Evolutionary conservation across 2,329 filamentous ascomycete species (phyloP).

Genomic region (Chrysoporthe cubensis): DNA sequence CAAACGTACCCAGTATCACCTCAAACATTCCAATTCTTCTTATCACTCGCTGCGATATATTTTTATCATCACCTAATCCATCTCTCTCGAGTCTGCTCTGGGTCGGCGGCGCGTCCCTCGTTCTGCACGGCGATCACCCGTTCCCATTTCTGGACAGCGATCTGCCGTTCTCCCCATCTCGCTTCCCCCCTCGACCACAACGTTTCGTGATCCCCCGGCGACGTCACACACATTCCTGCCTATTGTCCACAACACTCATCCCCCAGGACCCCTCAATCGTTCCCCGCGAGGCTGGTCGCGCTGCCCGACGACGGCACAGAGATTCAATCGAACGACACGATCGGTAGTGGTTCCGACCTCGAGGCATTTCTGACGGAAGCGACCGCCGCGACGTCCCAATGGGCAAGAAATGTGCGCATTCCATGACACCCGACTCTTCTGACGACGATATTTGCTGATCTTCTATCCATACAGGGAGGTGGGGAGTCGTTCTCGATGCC

Average conservation of each 20-base stretch:
- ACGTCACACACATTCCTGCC: background rate
- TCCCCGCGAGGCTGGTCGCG: background rate
- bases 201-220: background rate
- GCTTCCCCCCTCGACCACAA: background rate
- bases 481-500: constrained; percentile 95
- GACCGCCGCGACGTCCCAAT: constrained; percentile 25
- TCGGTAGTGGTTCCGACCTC: background rate
- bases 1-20: background rate
- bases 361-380: constrained; percentile 9
- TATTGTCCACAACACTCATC: background rate
- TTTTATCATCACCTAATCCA: background rate
- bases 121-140: constrained; percentile 20
- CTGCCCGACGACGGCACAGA: background rate
- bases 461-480: constrained; percentile 57
- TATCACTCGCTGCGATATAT: constrained; percentile 20
- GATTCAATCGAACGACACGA: constrained; percentile 2
- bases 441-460: constrained; percentile 12
- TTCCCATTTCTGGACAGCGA: constrained; percentile 20
- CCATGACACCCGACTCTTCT: background rate
- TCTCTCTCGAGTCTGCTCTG: background rate
- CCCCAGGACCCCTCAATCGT: background rate
- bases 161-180: constrained; percentile 10
- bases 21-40: constrained; percentile 6
- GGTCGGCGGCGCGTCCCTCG: constrained; percentile 17
- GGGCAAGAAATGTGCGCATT: constrained; percentile 30